These are phyloP conservation scores for Beauveria bassiana DNA, from an alignment of 2,329 filamentous ascomycete genomes.

Conservation along the genomic window DNA sequence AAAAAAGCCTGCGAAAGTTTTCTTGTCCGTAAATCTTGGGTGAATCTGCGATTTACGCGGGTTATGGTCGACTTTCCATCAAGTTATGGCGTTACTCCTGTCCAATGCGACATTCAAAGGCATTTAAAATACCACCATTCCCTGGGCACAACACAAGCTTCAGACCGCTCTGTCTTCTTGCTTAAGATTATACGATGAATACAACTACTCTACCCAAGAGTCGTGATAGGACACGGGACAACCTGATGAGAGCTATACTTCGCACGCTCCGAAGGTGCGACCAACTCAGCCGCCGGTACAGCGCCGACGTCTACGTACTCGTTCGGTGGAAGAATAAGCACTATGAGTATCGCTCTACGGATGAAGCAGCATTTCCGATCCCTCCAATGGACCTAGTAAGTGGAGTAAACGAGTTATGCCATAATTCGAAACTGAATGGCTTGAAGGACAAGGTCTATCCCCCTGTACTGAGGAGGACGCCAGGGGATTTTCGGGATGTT, in stretches of 20 bases:
- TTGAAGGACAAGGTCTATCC: background rate
- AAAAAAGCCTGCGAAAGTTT: background rate
- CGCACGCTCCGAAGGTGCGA: background rate
- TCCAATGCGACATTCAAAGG: background rate
- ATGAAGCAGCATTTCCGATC: no score
- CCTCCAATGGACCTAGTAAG: no score
- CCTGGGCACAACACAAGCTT: background rate
- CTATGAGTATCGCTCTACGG: no score
- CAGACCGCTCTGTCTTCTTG: background rate
- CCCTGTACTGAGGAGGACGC: background rate
- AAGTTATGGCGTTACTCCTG: background rate
- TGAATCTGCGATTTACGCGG: no score
- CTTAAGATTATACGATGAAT: background rate
- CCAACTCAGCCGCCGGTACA: background rate
- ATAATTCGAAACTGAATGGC: no score
- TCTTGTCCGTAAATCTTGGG: background rate
- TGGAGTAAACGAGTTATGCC: no score
- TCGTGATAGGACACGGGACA: constrained; percentile 1
- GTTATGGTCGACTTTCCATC: background rate
- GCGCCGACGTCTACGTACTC: no score
- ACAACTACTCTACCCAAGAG: background rate
- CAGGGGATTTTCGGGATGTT: background rate
- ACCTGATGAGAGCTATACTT: background rate
- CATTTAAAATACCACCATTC: background rate
- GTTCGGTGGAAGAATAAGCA: no score